A percentile compares a stretch with the other conserved stretches of the same genome.
phyloP scores from a whole-genome alignment of 2,329 filamentous ascomycete genomes.

The Pseudocercospora fijiensis region DNA sequence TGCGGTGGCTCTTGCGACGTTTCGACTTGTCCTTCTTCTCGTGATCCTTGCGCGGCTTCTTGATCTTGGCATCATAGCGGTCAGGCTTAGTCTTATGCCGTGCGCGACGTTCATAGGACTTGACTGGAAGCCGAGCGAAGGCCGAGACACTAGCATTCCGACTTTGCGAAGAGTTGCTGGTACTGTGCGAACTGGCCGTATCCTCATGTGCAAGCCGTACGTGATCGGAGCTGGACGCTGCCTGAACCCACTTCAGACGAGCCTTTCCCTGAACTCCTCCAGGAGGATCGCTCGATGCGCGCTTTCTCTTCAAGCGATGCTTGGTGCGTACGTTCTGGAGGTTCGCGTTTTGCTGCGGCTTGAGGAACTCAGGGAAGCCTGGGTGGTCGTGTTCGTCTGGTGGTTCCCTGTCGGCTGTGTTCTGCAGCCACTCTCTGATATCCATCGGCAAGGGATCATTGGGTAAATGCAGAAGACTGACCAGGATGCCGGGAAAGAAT shows the following conservation, averaged over 20 bases:
- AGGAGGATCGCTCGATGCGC: conserved; percentile 39
- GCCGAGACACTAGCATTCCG: conserved; percentile 3
- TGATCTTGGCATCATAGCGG: conserved; percentile 44
- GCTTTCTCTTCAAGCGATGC: conserved; percentile 37
- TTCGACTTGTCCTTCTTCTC: conserved; percentile 25
- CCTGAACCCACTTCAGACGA: not conserved
- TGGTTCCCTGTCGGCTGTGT: conserved; percentile 41
- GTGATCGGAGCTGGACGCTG: conserved; percentile 20
- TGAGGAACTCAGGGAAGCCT: conserved; percentile 28
- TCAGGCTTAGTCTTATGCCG: conserved; percentile 50
- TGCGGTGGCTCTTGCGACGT: conserved; percentile 40
- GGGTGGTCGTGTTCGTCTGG: conserved; percentile 31
- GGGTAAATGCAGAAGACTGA: conserved; percentile 10
- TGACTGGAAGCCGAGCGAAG: conserved; percentile 8
- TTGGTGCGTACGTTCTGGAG: conserved; percentile 21
- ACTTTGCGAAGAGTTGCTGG: conserved; percentile 6
- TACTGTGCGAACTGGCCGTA: conserved; percentile 11
- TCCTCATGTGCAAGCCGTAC: conserved; percentile 4
- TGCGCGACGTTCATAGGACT: conserved; percentile 45
- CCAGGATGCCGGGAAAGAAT: conserved; percentile 14
- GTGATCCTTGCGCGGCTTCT: conserved; percentile 35
- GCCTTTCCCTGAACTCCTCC: conserved; percentile 14
- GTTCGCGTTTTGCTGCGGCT: conserved; percentile 25
- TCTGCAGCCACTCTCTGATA: conserved; percentile 47
- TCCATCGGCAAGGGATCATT: conserved; percentile 40